A percentile compares a stretch with the other conserved stretches of the same genome.
Evolutionary conservation across 352 stramenopile species (phyloP).

Genomic region (Globisporangium nagaii): DNA sequence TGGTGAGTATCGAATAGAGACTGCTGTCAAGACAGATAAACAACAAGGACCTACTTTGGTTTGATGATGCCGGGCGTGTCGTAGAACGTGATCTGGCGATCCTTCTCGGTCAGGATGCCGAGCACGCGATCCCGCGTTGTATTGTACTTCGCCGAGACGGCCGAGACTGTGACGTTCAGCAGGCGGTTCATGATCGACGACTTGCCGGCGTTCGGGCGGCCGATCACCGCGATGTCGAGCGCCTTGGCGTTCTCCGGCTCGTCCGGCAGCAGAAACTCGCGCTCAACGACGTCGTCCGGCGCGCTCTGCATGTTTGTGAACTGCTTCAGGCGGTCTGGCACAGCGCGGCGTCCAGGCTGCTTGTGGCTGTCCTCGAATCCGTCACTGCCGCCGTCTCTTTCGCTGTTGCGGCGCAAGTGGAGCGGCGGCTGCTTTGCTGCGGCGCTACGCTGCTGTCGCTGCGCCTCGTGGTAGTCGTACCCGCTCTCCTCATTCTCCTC

Average conservation of each 20-base stretch:
- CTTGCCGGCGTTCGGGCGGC: constrained; percentile 84
- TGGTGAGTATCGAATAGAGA: neutral
- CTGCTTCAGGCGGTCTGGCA: constrained; percentile 54
- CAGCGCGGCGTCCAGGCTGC: constrained; percentile 26
- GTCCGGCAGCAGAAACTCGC: constrained; percentile 70
- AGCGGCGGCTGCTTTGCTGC: constrained; percentile 12
- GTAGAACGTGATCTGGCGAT: constrained; percentile 81
- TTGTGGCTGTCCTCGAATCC: constrained; percentile 11
- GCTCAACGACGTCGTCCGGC: constrained; percentile 59
- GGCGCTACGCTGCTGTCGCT: neutral
- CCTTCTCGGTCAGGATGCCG: constrained; percentile 68
- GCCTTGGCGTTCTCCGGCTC: constrained; percentile 58
- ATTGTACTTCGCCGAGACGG: constrained; percentile 87
- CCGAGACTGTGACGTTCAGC: constrained; percentile 76
- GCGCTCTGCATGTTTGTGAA: constrained; percentile 61
- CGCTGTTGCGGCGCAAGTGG: constrained; percentile 16
- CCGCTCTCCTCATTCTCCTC: constrained; percentile 27
- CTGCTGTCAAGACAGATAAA: neutral
- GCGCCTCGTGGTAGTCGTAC: constrained; percentile 11
- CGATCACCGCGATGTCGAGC: constrained; percentile 78
- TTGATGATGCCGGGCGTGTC: constrained; percentile 85
- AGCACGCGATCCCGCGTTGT: constrained; percentile 77
- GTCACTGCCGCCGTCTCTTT: constrained; percentile 15
- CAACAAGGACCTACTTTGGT: constrained; percentile 39
- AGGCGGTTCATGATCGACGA: constrained; percentile 82